These are phyloP conservation scores for Erysimum cheiri DNA, from an alignment of 441 rosid genomes.

Conservation along the genomic window DNA sequence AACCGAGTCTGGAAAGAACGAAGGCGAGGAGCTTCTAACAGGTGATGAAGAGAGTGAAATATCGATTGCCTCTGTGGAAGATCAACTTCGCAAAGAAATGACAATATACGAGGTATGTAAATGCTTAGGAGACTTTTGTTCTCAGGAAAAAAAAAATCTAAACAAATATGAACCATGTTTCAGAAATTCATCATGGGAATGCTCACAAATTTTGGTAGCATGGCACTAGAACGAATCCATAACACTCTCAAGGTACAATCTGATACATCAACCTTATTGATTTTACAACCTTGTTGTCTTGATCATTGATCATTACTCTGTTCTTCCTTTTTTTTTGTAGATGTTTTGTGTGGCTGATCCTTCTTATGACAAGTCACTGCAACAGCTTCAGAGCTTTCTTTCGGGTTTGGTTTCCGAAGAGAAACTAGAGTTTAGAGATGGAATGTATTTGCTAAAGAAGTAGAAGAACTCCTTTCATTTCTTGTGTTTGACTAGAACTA, in stretches of 20 bases:
- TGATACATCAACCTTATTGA: neutral
- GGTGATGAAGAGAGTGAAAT: conserved; percentile 88
- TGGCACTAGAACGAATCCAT: conserved; percentile 88
- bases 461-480: conserved; percentile 42
- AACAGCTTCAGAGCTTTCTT: conserved; percentile 92
- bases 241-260: conserved; percentile 79
- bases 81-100: conserved; percentile 90
- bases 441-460: conserved; percentile 84
- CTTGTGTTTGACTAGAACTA: conserved; percentile 16
- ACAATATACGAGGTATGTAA: conserved; percentile 81
- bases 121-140: conserved; percentile 2
- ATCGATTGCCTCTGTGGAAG: conserved; percentile 78
- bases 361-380: conserved; percentile 86
- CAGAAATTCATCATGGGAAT: conserved; percentile 96
- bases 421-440: conserved; percentile 84
- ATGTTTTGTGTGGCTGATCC: conserved; percentile 95
- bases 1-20: conserved; percentile 62
- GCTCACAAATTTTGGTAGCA: conserved; percentile 93
- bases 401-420: conserved; percentile 85
- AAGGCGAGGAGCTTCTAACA: conserved; percentile 67
- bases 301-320: conserved; percentile 7
- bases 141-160: conserved; percentile 6
- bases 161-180: conserved; percentile 9
- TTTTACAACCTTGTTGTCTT: conserved; percentile 10
- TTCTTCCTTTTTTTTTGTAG: conserved; percentile 46